Conservation (phyloP, 345 rosid genomes). For the Geranium brycei region DNA sequence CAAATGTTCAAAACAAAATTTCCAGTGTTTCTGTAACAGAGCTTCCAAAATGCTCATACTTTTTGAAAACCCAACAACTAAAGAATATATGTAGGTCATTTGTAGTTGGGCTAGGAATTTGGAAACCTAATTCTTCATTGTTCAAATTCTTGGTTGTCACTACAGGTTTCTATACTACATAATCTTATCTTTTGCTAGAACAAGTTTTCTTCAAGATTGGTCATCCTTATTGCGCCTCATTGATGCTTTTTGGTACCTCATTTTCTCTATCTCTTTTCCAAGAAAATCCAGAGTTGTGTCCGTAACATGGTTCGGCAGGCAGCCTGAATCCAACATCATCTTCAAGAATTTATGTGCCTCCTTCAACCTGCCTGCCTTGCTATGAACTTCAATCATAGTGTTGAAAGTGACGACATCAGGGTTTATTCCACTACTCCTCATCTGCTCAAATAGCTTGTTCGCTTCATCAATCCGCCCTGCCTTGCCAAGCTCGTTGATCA, state of each 20-base stretch:
- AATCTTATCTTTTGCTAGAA: no score
- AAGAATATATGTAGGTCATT: no score
- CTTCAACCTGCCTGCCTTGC: slow-evolving; percentile 29
- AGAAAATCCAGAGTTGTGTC: slow-evolving; percentile 75
- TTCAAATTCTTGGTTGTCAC: no score
- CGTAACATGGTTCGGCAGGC: slow-evolving; percentile 43
- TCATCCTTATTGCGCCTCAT: slow-evolving; percentile 24
- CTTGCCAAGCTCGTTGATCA: slow-evolving; percentile 74
- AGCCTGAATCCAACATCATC: slow-evolving; percentile 49
- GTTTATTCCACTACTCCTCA: slow-evolving; percentile 54
- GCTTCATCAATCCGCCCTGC: slow-evolving; percentile 70
- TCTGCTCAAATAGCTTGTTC: slow-evolving; percentile 52
- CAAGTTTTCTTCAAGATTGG: slow-evolving; percentile 5
- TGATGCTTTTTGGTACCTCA: slow-evolving; percentile 54
- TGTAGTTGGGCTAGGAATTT: no score
- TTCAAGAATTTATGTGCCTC: no score
- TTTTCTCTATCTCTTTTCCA: slow-evolving; percentile 64
- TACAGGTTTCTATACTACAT: no score
- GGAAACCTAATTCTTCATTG: no score
- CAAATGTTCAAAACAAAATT: no score
- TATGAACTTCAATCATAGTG: slow-evolving; percentile 72
- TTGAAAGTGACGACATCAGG: slow-evolving; percentile 82
- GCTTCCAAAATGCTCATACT: background rate
- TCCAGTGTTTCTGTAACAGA: background rate
- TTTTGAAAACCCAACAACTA: no score